These are phyloP conservation scores for Leccinum broughii DNA, from an alignment of 768 basidiomycete species.

Conservation along the genomic window DNA sequence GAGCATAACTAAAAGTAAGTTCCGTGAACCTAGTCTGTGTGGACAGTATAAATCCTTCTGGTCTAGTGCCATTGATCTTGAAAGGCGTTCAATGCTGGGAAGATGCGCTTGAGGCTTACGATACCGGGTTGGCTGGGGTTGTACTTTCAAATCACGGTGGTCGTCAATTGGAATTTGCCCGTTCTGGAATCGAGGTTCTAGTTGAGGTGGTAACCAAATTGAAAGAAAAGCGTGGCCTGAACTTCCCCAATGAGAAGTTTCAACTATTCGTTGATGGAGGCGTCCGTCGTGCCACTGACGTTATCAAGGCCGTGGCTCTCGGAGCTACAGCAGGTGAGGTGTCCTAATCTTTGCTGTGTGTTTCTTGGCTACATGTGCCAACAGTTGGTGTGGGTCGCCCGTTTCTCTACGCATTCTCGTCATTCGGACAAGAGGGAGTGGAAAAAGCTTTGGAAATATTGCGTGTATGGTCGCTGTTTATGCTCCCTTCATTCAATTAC, in stretches of 20 bases:
- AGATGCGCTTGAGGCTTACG: slow-evolving; percentile 86
- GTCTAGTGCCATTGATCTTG: slow-evolving; percentile 80
- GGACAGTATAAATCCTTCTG: slow-evolving; percentile 4
- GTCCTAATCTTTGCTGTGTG: not conserved
- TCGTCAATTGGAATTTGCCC: slow-evolving; percentile 75
- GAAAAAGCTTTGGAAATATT: slow-evolving; percentile 80
- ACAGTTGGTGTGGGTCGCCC: slow-evolving; percentile 82
- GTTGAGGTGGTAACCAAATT: slow-evolving; percentile 81
- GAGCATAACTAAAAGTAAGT: slow-evolving; percentile 65
- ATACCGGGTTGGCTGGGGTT: slow-evolving; percentile 68
- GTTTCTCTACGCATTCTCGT: slow-evolving; percentile 85
- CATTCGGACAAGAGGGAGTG: slow-evolving; percentile 88
- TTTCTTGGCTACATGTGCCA: slow-evolving; percentile 11
- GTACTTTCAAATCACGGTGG: slow-evolving; percentile 90
- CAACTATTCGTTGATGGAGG: slow-evolving; percentile 94
- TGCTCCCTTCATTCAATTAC: not conserved
- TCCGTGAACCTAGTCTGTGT: slow-evolving; percentile 7
- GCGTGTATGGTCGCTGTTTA: slow-evolving; percentile 44
- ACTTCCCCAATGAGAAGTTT: slow-evolving; percentile 78
- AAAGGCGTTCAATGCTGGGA: slow-evolving; percentile 93
- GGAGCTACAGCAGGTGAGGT: slow-evolving; percentile 79
- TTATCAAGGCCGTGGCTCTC: slow-evolving; percentile 83
- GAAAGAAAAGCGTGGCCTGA: slow-evolving; percentile 60
- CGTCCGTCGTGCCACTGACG: slow-evolving; percentile 86
- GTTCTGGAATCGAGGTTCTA: slow-evolving; percentile 88